Evolutionary conservation across 441 rosid genomes (phyloP), one percentile per base, ranked within the genome.

Genomic region (Hura crepitans): DNA sequence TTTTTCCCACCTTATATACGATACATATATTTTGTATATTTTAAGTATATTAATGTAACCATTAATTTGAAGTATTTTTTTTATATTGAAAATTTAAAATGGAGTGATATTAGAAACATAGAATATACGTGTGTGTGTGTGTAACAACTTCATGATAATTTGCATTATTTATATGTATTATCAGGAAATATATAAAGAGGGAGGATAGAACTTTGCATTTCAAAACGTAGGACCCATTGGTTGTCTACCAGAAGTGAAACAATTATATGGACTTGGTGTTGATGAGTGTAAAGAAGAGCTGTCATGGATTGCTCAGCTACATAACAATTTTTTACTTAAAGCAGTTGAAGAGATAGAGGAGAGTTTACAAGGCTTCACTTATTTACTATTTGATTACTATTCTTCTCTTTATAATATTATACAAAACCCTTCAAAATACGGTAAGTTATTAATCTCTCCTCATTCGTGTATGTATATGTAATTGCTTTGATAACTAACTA

Each of bases 181-280:
- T 14, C 20, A 58, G 62, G 62, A 58, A 58, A 58, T 58, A 28
- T 58, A 30, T 28, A 28, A 58, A 30, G 31, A 28, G 22, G 62
- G 62, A 14, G 62, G 62, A 58, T 3, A 42, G 9, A 58, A 58
- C 28, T 58, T 58, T 17, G 62, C 6, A 0, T 58, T 58, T 4
- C 62, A 58, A 5, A 58, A 58, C 6, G 22, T 58, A 2, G 62
- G 62, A 31, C 62, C 62, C 5, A 28, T 58, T n/a, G 62, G 62
- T 4, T 58, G 62, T 11, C 1, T 31, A 28, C 62, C 62, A 4
- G 1, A 28, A 1, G 5, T 22, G 31, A 30, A 58, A n/a, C 62
- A 58, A n/a, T n/a, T n/a, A n/a, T n/a, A n/a, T n/a, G n/a, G n/a
- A n/a, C n/a, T n/a, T n/a, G n/a, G n/a, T n/a, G n/a, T n/a, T n/a